A percentile compares a stretch with the other conserved stretches of the same genome.
phyloP scores from a whole-genome alignment of 1,284 basidiomycete species.

The Boletus calvinii region DNA sequence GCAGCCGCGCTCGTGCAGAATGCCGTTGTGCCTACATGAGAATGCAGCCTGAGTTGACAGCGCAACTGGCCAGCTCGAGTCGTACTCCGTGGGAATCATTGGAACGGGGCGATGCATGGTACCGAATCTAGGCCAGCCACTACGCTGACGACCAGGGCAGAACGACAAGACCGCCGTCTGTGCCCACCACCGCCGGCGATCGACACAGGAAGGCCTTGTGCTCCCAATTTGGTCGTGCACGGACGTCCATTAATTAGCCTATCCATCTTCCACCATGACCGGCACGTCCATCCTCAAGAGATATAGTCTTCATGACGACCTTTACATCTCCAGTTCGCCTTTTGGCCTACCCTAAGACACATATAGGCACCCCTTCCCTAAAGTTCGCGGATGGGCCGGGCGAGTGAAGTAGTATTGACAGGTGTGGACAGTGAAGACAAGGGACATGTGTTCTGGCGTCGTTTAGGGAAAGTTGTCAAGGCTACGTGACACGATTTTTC shows the following conservation, averaged over 20 bases:
- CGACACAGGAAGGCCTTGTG: neutral
- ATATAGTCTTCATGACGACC: conserved; percentile 31
- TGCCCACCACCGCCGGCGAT: neutral
- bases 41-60: no score
- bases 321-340: conserved; percentile 39
- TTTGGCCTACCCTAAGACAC: conserved; percentile 22
- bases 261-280: no score
- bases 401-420: conserved; percentile 49
- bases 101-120: no score
- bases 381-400: conserved; percentile 37
- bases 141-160: no score
- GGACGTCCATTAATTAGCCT: neutral
- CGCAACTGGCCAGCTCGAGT: neutral
- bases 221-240: conserved; percentile 4
- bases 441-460: conserved; percentile 59
- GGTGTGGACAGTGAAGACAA: conserved; percentile 45
- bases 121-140: no score
- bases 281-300: conserved; percentile 16
- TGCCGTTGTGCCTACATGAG: conserved; percentile 2
- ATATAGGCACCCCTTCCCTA: conserved; percentile 28
- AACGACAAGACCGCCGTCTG: no score
- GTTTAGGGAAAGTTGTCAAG: conserved; percentile 54
- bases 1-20: conserved; percentile 6
- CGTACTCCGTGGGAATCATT: neutral
- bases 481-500: conserved; percentile 10